Evolutionary conservation across 805 yeast genomes (phyloP), one percentile per base, ranked within the genome.

Genomic region (Kuraishia capsulata): DNA sequence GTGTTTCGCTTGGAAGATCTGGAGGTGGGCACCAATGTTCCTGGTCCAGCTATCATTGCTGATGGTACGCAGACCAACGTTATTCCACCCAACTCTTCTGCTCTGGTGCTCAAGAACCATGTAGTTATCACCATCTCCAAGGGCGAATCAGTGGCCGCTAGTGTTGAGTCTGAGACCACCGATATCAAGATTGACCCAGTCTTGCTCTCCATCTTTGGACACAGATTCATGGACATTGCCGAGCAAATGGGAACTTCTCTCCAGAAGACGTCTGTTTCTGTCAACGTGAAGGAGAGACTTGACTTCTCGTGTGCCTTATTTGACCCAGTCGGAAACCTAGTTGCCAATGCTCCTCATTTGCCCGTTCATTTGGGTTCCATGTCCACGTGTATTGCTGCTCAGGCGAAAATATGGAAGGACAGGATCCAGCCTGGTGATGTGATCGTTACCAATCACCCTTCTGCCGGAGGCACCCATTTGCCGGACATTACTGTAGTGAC

Each of bases 401-500:
- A 84, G 55, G 75, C 79, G 3, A 59, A 68, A 25, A 38, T 72
- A 13, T 83, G 94, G 94, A 57, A 67, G 29, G 78, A 73, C 5
- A 73, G 73, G 44, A 52, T 85, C 30, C 64, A 68, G 40, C 77
- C 75, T 3, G 95, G 95, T 19, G 94, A 85, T 57, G 86, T 82
- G 3, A 46, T 85, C 2, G 76, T 81, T 3, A 78, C 89, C 1
- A 85, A 85, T 52, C 92, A 83, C 49, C 95, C 95, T 2, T 77
- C 77, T 17, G 76, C 75, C 37, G 90, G 90, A n/a, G 94, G 94
- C 3, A 81, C 92, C 0, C 95, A 85, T 60, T 63, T 85, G 42
- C 95, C 95, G 0, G 95, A 85, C 61, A 87, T 89, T 45, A 89
- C 97, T 0, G 94, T 89, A 10, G 79, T 90, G 33, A 84, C 96